phyloP scores from a whole-genome alignment of 2,329 filamentous ascomycete genomes.

The Cladosporium oxysporum region DNA sequence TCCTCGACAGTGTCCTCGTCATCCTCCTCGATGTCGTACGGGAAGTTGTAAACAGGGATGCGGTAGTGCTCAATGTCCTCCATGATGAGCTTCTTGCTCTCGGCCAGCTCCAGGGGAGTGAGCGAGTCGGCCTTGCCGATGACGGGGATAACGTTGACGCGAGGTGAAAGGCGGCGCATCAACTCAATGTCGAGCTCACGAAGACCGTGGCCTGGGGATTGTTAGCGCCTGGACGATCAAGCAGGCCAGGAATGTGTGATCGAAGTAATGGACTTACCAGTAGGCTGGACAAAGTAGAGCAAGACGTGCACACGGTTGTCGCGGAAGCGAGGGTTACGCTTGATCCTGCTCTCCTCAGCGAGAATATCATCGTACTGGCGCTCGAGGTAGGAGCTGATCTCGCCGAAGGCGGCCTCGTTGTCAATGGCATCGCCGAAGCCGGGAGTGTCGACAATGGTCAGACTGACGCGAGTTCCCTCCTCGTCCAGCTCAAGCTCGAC shows the following conservation, averaged over 20 bases:
- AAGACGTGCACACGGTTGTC: slow-evolving; percentile 98
- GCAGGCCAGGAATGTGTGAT: neutral
- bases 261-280: slow-evolving; percentile 54
- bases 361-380: slow-evolving; percentile 99
- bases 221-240: slow-evolving; percentile 1
- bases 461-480: slow-evolving; percentile 94
- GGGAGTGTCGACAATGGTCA: slow-evolving; percentile 98
- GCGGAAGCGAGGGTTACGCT: slow-evolving; percentile 99
- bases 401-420: slow-evolving; percentile 91
- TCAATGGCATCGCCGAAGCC: slow-evolving; percentile 99
- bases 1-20: slow-evolving; percentile 99
- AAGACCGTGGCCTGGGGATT: slow-evolving; percentile 59
- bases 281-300: slow-evolving; percentile 99
- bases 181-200: slow-evolving; percentile 99
- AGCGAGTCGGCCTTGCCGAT: slow-evolving; percentile 98
- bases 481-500: slow-evolving; percentile 96
- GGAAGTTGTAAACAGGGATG: slow-evolving; percentile 99
- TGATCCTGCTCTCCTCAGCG: slow-evolving; percentile 98
- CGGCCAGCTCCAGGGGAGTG: slow-evolving; percentile 91
- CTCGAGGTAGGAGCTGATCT: slow-evolving; percentile 98
- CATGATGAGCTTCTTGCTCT: slow-evolving; percentile 99
- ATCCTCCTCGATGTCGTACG: slow-evolving; percentile 98
- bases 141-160: slow-evolving; percentile 98
- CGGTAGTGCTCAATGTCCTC: slow-evolving; percentile 99
- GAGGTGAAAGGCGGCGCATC: slow-evolving; percentile 97